Evolutionary conservation across 2,329 filamentous ascomycete genomes (phyloP), one percentile per base, ranked within the genome.

Genomic region (Paraphoma chrysanthemicola): DNA sequence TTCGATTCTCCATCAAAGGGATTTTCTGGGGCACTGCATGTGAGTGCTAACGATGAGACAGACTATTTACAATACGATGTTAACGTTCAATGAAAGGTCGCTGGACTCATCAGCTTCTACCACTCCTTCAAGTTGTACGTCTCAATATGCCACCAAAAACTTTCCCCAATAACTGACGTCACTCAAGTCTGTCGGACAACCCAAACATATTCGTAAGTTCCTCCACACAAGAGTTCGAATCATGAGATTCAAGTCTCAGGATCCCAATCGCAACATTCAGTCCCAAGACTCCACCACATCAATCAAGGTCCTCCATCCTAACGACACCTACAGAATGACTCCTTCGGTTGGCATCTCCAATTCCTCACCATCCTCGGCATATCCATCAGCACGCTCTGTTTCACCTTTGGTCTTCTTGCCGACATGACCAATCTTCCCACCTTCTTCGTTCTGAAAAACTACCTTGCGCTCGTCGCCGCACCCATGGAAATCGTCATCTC

Each of bases 351-450:
- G 77, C 84, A 90, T 69, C 85, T 88, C 60, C 88, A 91, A 73
- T 91, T 90, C 68, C 82, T 93, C 31, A 93, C 90, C 62, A 92
- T 92, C 69, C 84, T 92, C 55, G 90, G 89, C 28, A 83, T 92
- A 43, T 79, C 82, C 1, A 78, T 90, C 23, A 83, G 88, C 0
- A 81, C 85, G 10, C 63, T 82, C 44, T 89, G 87, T 48, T 92
- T 92, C 72, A 64, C 75, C 48, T 75, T 85, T 28, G 90, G 85
- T 4, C 77, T 90, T 4, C 70, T 88, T 36, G 87, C 89, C 51
- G 90, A 93, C 72, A 65, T 91, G 8, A 64, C 62, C 23, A 72
- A 85, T 28, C 87, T 81, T 36, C 77, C 75, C 1, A 71, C 70
- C n/a, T 79, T 91, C 11, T 92, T 92, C 76, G 71, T 78, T 2